Conservation (phyloP, 768 basidiomycete species). For the Podaxis sp. region DNA sequence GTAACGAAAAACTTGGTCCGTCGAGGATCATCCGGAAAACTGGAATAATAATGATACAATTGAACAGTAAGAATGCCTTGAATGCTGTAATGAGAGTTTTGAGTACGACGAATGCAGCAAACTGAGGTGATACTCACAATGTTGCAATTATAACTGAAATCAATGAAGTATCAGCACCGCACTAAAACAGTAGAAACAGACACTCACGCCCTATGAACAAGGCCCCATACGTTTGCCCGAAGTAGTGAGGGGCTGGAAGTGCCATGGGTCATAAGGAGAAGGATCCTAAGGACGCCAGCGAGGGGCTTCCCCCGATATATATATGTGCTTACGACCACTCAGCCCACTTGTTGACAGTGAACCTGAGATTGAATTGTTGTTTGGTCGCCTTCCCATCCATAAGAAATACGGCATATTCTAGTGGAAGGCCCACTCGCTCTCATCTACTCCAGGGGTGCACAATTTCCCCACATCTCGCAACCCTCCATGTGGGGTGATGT, state of each 20-base stretch:
- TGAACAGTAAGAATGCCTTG: slow-evolving; percentile 23
- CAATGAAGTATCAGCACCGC: not conserved
- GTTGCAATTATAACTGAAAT: slow-evolving; percentile 3
- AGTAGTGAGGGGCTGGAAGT: not conserved
- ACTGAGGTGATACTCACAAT: not conserved
- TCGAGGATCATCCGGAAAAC: slow-evolving; percentile 18
- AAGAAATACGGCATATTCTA: too few relatives aligned
- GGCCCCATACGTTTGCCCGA: slow-evolving; percentile 22
- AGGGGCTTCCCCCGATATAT: not conserved
- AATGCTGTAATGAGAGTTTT: slow-evolving; percentile 14
- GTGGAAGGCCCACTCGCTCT: too few relatives aligned
- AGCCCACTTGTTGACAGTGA: not conserved
- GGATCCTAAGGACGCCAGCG: not conserved
- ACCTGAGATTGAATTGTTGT: not conserved
- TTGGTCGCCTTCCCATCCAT: not conserved
- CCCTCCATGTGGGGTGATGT: too few relatives aligned
- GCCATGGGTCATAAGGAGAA: not conserved
- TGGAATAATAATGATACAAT: slow-evolving; percentile 21
- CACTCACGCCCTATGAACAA: slow-evolving; percentile 22
- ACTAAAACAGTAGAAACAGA: not conserved
- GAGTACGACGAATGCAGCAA: not conserved
- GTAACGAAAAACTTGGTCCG: slow-evolving; percentile 18
- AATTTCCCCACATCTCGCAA: too few relatives aligned
- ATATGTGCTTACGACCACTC: not conserved
- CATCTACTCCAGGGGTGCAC: too few relatives aligned